Evolutionary conservation across 2,329 filamentous ascomycete genomes (phyloP), one percentile per base, ranked within the genome.

Genomic region (Sporothrix pseudoabietina): DNA sequence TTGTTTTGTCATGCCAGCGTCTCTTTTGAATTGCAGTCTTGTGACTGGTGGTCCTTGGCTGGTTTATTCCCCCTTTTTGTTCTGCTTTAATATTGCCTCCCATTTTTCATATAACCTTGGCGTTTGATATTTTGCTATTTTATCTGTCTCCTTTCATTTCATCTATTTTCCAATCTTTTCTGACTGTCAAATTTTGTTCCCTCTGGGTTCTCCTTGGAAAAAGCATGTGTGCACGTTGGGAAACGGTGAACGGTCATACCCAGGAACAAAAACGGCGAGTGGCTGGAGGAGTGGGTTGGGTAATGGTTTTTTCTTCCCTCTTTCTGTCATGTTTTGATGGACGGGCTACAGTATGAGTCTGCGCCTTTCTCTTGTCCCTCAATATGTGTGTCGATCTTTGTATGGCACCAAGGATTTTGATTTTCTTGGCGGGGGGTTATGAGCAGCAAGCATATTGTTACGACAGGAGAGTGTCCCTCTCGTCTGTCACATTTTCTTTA

Each of bases 151-250:
- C 74, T 72, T 41, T 3, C 3, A 30, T 9, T 30, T 3, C 2
- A 30, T 9, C 16, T 26, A 41, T 74, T 74, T 7, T 71, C 49
- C 61, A 61, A 55, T 68, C 65, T 74, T 59, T 73, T 69, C 35
- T 47, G 39, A 41, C 68, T 75, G 44, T 71, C 47, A 16, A 32
- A 9, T 26, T 30, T 75, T 57, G 57, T 71, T 55, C 75, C 54
- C 57, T 30, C 30, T 47, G 22, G 57, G 41, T 55, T 61, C 32
- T 57, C 26, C 35, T 22, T 22, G n/a, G 26, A 22, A 22, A 55
- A 32, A 9, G 52, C 41, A 49, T 49, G 41, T 59, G 30, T 68
- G 41, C 26, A 3, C 26, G 65, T 44, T 19, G 44, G 44, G 65
- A 26, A 8, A 49, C 44, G 44, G 44, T 49, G 44, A 16, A 8